Evolutionary conservation across 768 basidiomycete species (phyloP), one percentile per base, ranked within the genome.

Genomic region (Sutorius australiensis): DNA sequence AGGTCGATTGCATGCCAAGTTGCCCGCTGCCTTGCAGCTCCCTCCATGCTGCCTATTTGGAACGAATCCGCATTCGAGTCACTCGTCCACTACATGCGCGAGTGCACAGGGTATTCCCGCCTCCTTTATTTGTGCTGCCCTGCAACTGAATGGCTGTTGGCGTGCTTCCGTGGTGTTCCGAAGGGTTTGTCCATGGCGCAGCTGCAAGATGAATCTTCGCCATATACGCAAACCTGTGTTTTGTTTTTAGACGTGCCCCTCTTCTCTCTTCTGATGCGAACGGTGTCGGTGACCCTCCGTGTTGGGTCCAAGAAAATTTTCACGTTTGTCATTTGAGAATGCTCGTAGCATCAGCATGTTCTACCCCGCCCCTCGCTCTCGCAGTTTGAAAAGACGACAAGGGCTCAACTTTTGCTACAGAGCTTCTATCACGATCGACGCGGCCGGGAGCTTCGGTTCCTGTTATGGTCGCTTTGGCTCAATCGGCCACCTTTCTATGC

Each of bases 381-480:
- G 48, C 51, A 43, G 44, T 51, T 50, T 53, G 54, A 40, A 61
- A 56, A 53, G 45, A 36, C 51, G 59, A 53, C 50, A 59, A 63
- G 58, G 65, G 66, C 55, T 66, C 27, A 5, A 21, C 40, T 52
- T 52, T 47, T 57, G 21, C 64, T 60, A 30, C 51, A 64, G 59
- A 34, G 12, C 58, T 67, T 62, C 61, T 65, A 53, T 48, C 47
- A 47, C 52, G 65, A 66, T 66, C 65, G 57, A 61, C 61, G 48
- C 43, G 24, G 24, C 24, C 24, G 42, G 41, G 61, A 66, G 56
- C 57, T 65, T 60, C 58, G 55, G 61, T 66, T 58, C 66, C 58
- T 59, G 57, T 63, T 58, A 42, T 50, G 37, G 55, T 32, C 45
- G 42, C 65, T 42, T n/a, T 50, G 24, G 38, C 4, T 19, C 46